Percentiles rank a stretch among this genome's conserved stretches.
These are phyloP conservation scores for Scheffersomyces segobiensis DNA, from an alignment of 1,139 yeast species.

Conservation along the genomic window DNA sequence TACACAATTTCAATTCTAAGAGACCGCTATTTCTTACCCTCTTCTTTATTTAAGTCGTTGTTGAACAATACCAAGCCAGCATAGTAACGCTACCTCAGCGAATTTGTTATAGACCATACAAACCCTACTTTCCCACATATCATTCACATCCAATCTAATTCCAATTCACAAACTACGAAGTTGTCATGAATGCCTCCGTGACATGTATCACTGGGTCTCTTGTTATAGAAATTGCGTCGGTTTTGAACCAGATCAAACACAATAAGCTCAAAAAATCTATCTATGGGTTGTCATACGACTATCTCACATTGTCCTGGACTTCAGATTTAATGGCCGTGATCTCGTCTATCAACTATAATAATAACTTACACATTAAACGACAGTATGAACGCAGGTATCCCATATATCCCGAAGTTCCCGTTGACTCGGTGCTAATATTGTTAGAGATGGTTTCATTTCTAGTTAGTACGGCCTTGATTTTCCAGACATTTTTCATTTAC, in stretches of 20 bases:
- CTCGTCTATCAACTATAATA: slow-evolving; percentile 16
- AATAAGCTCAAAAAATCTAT: slow-evolving; percentile 23
- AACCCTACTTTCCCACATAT: too few species aligned
- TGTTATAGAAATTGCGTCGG: slow-evolving; percentile 3
- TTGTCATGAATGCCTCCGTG: background rate
- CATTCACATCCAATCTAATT: background rate
- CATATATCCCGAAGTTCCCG: slow-evolving; percentile 12
- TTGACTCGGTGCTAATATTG: slow-evolving; percentile 7
- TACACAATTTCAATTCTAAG: background rate
- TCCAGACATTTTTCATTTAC: slow-evolving; percentile 17
- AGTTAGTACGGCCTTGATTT: slow-evolving; percentile 11
- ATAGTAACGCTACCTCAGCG: too few species aligned
- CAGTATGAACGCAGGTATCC: slow-evolving; percentile 23
- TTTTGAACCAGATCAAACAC: slow-evolving; percentile 16
- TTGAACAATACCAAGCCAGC: too few species aligned
- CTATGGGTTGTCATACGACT: slow-evolving; percentile 32
- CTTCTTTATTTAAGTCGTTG: too few species aligned
- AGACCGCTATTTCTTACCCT: background rate
- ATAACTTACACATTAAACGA: slow-evolving; percentile 5
- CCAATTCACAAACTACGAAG: background rate
- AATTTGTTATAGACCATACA: too few species aligned
- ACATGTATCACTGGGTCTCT: slow-evolving; percentile 3
- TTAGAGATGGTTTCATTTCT: slow-evolving; percentile 16
- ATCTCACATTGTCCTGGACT: slow-evolving; percentile 14
- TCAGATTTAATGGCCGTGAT: slow-evolving; percentile 11